Conservation (phyloP, 2,329 filamentous ascomycete genomes). For the Lachnellula suecica region DNA sequence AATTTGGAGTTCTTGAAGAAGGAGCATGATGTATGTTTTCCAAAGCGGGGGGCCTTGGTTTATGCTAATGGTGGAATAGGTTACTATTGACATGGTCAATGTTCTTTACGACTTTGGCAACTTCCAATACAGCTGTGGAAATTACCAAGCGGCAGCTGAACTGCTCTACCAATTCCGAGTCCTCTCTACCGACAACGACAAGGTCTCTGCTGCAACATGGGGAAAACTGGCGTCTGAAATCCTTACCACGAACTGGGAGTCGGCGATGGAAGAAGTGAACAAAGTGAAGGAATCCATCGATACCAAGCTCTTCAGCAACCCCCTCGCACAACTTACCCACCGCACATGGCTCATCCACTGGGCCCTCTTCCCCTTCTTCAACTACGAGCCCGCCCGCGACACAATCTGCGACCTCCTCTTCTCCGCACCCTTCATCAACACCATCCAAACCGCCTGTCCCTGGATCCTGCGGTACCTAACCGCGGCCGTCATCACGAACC, state of each 20-base stretch:
- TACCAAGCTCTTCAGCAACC: constrained; percentile 92
- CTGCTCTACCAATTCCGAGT: constrained; percentile 97
- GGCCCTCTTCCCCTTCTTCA: constrained; percentile 98
- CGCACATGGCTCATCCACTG: constrained; percentile 98
- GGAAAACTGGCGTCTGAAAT: constrained; percentile 97
- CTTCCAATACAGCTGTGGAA: constrained; percentile 97
- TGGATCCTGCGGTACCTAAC: constrained; percentile 95
- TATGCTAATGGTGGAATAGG: constrained; percentile 42
- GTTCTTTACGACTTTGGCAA: constrained; percentile 93
- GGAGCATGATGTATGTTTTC: constrained; percentile 74
- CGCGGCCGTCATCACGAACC: constrained; percentile 92
- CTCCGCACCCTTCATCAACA: constrained; percentile 97
- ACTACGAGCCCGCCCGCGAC: constrained; percentile 89
- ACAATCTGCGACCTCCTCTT: constrained; percentile 94
- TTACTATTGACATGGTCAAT: constrained; percentile 94
- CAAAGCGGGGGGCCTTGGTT: background rate
- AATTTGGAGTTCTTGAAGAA: constrained; percentile 99
- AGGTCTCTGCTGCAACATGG: constrained; percentile 93
- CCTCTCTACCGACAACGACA: constrained; percentile 97
- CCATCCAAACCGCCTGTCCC: constrained; percentile 95
- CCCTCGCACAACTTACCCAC: constrained; percentile 91
- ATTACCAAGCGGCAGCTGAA: constrained; percentile 87
- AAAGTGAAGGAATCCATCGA: constrained; percentile 93
- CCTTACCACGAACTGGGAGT: constrained; percentile 92
- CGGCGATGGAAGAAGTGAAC: constrained; percentile 83